phyloP scores from a whole-genome alignment of 108 stramenopile species.

The Fragilaria radians region DNA sequence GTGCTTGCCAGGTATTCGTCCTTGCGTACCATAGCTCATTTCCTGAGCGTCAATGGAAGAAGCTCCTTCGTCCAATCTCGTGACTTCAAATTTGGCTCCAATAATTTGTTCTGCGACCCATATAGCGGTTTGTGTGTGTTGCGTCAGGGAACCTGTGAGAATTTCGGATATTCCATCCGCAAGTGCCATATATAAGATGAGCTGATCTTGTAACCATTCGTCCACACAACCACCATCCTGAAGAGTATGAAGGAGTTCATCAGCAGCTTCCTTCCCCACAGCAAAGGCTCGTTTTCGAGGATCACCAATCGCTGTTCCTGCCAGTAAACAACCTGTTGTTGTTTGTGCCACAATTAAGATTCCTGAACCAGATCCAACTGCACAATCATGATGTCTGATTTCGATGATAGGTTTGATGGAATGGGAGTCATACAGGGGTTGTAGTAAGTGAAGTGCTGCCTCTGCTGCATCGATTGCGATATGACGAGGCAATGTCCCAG shows the following conservation, averaged over 20 bases:
- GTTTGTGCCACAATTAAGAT: constrained; percentile 52
- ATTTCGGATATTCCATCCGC: constrained; percentile 51
- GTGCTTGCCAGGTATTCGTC: constrained; percentile 33
- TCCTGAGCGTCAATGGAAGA: not conserved
- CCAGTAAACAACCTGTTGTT: constrained; percentile 36
- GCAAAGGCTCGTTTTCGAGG: constrained; percentile 25
- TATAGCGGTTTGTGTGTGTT: constrained; percentile 64
- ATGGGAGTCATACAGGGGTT: constrained; percentile 4
- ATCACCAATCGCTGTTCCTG: constrained; percentile 38
- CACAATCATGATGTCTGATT: constrained; percentile 25
- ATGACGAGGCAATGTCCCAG: constrained; percentile 33
- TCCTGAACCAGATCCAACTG: constrained; percentile 44
- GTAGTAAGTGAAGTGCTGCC: constrained; percentile 21
- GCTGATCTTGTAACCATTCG: constrained; percentile 62
- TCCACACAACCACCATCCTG: constrained; percentile 55
- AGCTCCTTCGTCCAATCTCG: constrained; percentile 5
- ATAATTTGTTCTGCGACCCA: constrained; percentile 35
- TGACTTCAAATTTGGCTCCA: constrained; percentile 27
- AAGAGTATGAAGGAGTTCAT: constrained; percentile 34
- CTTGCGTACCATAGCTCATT: constrained; percentile 21
- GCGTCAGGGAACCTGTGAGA: constrained; percentile 43
- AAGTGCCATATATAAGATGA: constrained; percentile 65
- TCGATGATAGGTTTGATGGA: constrained; percentile 12
- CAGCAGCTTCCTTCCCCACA: constrained; percentile 34
- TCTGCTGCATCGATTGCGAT: constrained; percentile 38